Base-by-base conservation (phyloP, 2,329 filamentous ascomycete species). In the Epichloe festucae region DNA sequence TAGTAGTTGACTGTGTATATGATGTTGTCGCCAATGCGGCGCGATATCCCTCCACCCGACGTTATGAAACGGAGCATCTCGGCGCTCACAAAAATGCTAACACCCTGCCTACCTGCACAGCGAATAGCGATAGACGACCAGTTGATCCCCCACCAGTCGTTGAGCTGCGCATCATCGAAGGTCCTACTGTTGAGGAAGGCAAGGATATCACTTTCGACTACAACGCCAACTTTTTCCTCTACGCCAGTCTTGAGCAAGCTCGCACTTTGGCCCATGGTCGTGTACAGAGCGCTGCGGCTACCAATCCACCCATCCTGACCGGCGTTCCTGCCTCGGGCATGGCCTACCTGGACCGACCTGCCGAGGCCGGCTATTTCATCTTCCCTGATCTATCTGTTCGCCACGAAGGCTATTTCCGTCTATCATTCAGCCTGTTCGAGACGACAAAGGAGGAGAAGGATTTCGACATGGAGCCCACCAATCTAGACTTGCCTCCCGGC, bases 221-320 rank as follows among this genome's bases (percentile, higher is more conserved):
- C 73, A 91, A 95, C 64, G 90, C 90, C 64, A 95, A 95, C 70
- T 97, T 97, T 78, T 97, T 98, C 71, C 82, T 97, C 41, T 97
- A 89, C 62, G 88, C 90, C 49, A 96, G 89, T 5, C 76, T 98
- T 53, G 89, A 96, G 64, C 83, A 88, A 60, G 86, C 89, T 31
- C 86, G 90, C 39, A 80, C 82, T 34, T 85, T 96, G 54, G 89
- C 89, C 17, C 85, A 89, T 53, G 87, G 86, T 48, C 85, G 89
- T 58, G 81, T 87, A 45, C 80, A 82, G 59, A 76, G 76, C 12
- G 77, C 76, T 34, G 73, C 81, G n/a, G 79, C 85, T 11, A 79
- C 81, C 48, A 84, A 82, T 53, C 83, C 85, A 43, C 87, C 93
- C 0, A 90, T 97, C 23, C 73, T 98, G 59, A 97, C 91, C 0